phyloP scores from a whole-genome alignment of 78 protist genomes.

The Dictyostelium firmibasis region DNA sequence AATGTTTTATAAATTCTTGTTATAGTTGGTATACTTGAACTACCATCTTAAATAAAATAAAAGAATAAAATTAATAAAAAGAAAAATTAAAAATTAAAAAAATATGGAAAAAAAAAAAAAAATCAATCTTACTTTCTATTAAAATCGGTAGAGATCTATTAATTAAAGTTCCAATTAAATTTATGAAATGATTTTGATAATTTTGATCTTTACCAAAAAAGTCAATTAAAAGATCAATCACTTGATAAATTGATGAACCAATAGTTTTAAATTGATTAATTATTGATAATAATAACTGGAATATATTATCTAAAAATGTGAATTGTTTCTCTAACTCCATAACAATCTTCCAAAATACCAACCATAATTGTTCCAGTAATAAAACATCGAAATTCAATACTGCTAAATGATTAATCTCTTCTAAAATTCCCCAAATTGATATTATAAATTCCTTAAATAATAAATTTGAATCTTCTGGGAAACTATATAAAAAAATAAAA shows the following conservation, averaged over 20 bases:
- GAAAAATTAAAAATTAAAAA: neutral
- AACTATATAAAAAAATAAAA: neutral
- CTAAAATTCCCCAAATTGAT: constrained; percentile 9
- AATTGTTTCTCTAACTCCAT: constrained; percentile 15
- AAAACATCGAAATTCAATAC: neutral
- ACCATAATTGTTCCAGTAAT: constrained; percentile 5
- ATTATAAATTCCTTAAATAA: constrained; percentile 44
- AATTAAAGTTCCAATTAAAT: neutral
- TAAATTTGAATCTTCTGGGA: constrained; percentile 37
- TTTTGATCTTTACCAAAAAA: constrained; percentile 10
- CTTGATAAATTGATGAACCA: neutral
- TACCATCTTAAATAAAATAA: constrained; percentile 9
- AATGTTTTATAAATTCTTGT: constrained; percentile 30
- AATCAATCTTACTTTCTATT: neutral
- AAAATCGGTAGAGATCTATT: constrained; percentile 28
- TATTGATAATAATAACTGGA: neutral
- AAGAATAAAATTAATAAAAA: neutral
- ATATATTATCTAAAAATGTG: constrained; percentile 20
- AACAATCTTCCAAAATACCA: constrained; percentile 17
- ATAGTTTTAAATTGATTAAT: neutral
- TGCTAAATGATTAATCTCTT: constrained; percentile 27
- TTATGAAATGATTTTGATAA: constrained; percentile 10
- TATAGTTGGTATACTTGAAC: constrained; percentile 30
- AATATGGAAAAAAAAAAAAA: neutral
- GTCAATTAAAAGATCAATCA: neutral